Base-by-base conservation (phyloP, 2,329 filamentous ascomycete genomes). In the Arthroderma uncinatum region DNA sequence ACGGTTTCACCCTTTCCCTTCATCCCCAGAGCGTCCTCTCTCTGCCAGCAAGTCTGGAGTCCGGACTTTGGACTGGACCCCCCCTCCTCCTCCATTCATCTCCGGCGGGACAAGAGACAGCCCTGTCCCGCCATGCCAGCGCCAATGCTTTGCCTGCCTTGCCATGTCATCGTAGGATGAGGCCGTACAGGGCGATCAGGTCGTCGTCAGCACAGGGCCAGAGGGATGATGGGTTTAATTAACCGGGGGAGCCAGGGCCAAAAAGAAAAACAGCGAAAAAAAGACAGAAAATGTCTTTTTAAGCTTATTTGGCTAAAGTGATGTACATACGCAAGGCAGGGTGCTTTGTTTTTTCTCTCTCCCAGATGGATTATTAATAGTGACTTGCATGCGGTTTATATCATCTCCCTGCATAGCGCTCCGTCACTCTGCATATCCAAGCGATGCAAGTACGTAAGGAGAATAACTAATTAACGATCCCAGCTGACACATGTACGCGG, bases 401-500 rank as follows among this genome's bases (percentile, higher is more conserved):
- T 44, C 44, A n/a, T 33, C 23, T 50, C 23, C 44, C 28, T 50
- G 25, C 44, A 33, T 30, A 10, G 3, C 42, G n/a, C 44, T 50
- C 23, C 44, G 44, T 50, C 44, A 50, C 25, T 50, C 12, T 50
- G 44, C 44, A 50, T 50, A 12, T 34, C 33, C 33, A 12, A 9
- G 25, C n/a, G 25, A 50, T 50, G 23, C 44, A 50, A 50, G 44
- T 47, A 47, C 42, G 42, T 47, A 47, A 47, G 42, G 23, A 28
- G 42, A 14, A 30, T 9, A 28, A n/a, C 19, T 9, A 16, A 50
- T 30, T 12, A 33, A 8, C 4, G 16, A 50, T 50, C 44, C 23
- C 44, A 50, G 44, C 44, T 50, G 25, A 50, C 44, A 50, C 44
- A 50, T 50, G 44, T 33, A 50, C 28, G 44, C 19, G 44, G 44